Conservation (phyloP, 768 basidiomycete species). For the Boletus barrowsii region DNA sequence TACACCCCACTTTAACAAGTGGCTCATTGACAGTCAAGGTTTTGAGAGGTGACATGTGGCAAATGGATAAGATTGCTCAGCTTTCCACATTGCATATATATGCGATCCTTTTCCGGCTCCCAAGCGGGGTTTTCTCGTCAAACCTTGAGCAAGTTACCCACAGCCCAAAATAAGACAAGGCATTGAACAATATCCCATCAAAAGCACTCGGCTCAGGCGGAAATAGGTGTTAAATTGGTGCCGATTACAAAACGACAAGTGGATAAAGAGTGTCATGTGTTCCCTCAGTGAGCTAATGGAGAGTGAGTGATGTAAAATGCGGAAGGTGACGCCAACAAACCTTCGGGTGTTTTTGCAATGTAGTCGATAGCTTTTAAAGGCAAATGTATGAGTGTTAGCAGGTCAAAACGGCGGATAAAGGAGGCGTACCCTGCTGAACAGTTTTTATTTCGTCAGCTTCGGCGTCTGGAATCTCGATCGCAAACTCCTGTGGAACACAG, state of each 20-base stretch:
- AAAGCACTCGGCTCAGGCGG: neutral
- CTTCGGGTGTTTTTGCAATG: constrained; percentile 89
- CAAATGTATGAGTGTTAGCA: constrained; percentile 7
- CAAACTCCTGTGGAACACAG: constrained; percentile 68
- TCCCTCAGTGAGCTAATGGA: constrained; percentile 45
- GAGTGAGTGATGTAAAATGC: constrained; percentile 8
- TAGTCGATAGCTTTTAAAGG: constrained; percentile 80
- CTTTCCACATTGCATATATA: constrained; percentile 7
- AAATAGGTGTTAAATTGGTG: constrained; percentile 17
- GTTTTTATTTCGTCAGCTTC: constrained; percentile 95
- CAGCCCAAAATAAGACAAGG: neutral
- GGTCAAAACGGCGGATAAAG: neutral
- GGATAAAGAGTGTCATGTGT: constrained; percentile 5
- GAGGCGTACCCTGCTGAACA: constrained; percentile 78
- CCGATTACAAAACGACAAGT: constrained; percentile 17
- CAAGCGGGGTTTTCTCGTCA: constrained; percentile 7
- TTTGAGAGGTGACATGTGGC: constrained; percentile 8
- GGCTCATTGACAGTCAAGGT: constrained; percentile 34
- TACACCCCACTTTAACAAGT: constrained; percentile 51
- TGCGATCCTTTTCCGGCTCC: neutral
- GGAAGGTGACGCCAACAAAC: constrained; percentile 37
- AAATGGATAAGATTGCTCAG: neutral
- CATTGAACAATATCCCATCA: neutral
- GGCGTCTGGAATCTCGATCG: constrained; percentile 95
- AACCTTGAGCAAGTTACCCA: constrained; percentile 8